A percentile compares a stretch with the other conserved stretches of the same genome.
Evolutionary conservation across 106 monocot genomes (phyloP).

Genomic region (Dioscorea zingiberensis): DNA sequence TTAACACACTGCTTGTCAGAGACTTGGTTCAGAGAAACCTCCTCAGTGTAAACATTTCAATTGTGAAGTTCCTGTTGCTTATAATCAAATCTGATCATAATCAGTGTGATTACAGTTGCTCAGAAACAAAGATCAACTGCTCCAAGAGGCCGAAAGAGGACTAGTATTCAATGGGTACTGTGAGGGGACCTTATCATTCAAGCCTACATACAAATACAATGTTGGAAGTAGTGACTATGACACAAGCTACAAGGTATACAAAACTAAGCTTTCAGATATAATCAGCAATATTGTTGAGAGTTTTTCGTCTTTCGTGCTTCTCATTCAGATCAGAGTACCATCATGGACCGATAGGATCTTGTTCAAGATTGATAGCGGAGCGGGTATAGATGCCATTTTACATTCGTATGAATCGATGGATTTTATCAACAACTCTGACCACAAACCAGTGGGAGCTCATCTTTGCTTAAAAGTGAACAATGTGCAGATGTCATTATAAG

Average conservation of each 20-base stretch:
- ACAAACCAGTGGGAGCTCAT: conserved; percentile 50
- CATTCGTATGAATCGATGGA: conserved; percentile 33
- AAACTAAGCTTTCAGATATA: too few relatives aligned
- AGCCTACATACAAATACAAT: conserved; percentile 56
- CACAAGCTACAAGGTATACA: conserved; percentile 46
- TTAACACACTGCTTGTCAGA: conserved; percentile 23
- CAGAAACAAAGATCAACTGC: conserved; percentile 40
- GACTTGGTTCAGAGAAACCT: conserved; percentile 31
- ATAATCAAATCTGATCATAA: too few relatives aligned
- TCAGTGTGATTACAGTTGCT: conserved; percentile 10
- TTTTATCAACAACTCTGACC: conserved; percentile 25
- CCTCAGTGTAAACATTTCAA: conserved; percentile 24
- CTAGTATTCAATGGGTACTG: conserved; percentile 48
- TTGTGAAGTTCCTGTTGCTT: too few relatives aligned
- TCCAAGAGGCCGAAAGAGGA: conserved; percentile 48
- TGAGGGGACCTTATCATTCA: conserved; percentile 47
- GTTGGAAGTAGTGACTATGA: conserved; percentile 43
- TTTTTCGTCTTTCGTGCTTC: not conserved
- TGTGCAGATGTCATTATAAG: not conserved
- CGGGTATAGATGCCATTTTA: conserved; percentile 30
- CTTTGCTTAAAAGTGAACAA: conserved; percentile 26
- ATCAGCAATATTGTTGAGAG: not conserved
- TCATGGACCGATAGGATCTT: conserved; percentile 60
- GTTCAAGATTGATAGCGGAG: conserved; percentile 34
- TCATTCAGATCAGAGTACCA: conserved; percentile 42